These are phyloP conservation scores for Metarhizium robertsii DNA, from an alignment of 2,329 filamentous ascomycete genomes.

Conservation along the genomic window DNA sequence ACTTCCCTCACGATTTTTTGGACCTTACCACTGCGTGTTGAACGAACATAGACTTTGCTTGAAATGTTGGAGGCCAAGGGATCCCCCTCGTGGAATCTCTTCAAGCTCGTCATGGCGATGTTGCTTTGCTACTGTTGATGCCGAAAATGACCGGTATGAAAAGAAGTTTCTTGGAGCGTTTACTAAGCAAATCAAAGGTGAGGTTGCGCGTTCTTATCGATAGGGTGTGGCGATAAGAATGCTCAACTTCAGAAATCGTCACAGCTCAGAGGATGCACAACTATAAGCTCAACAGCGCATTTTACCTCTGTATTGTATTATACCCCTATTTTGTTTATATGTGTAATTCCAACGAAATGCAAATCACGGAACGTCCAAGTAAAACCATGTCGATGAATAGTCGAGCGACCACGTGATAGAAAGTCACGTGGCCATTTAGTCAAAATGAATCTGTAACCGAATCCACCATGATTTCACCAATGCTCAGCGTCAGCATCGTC, in stretches of 20 bases:
- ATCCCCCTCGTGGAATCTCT: slow-evolving; percentile 44
- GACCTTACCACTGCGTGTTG: slow-evolving; percentile 91
- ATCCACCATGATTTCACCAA: too few species aligned
- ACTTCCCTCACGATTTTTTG: slow-evolving; percentile 98
- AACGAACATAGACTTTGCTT: slow-evolving; percentile 92
- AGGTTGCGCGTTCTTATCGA: slow-evolving; percentile 22
- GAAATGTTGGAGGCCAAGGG: slow-evolving; percentile 64
- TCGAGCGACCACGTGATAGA: background rate
- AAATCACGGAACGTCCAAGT: background rate
- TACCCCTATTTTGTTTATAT: background rate
- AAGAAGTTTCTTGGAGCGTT: slow-evolving; percentile 12
- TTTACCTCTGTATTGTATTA: background rate
- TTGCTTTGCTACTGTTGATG: slow-evolving; percentile 5
- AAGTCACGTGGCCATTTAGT: background rate
- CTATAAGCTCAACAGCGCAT: background rate
- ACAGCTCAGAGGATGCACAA: background rate
- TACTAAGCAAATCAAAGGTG: slow-evolving; percentile 13
- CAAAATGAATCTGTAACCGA: background rate
- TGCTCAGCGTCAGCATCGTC: too few species aligned
- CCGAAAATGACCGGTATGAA: background rate
- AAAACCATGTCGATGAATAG: background rate
- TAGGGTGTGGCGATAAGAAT: slow-evolving; percentile 9
- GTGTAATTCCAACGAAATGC: background rate
- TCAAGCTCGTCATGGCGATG: slow-evolving; percentile 53
- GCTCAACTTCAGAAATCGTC: background rate